Base-by-base conservation (phyloP, 257 asterid species). In the Avicennia marina region DNA sequence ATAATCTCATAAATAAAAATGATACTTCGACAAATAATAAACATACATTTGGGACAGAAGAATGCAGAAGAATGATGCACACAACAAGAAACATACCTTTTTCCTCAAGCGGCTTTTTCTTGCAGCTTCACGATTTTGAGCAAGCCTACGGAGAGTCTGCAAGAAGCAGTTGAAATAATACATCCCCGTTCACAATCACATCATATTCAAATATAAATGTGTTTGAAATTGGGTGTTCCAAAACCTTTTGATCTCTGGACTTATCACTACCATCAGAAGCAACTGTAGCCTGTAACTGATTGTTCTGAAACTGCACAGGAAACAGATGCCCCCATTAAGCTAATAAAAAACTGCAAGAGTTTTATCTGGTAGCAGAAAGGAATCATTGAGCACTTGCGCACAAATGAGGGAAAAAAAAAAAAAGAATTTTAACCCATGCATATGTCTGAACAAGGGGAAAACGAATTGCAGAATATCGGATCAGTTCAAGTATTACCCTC, bases 101-200 rank as follows among this genome's bases (percentile, higher is more conserved):
- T 91, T 91, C 58, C 95, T 75, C 68, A 85, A 73, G 63, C 98
- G 95, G 69, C 98, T 91, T 77, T 86, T 91, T 53, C 98, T 75
- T 39, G 98, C 98, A 45, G 98, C 98, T 81, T 91, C 98, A 39
- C 98, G 97, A 71, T 91, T 91, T 81, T 91, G 98, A 63, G 98
- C 98, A 53, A 91, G 95, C 78, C 98, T 78, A 34, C 98, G 96
- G 45, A 88, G 90, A 58, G 95, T 55, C 74, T 79, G 71, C 64
- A 64, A 46, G 57, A 18, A 56, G 64, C 16, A 4, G 58, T 17
- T 43, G 42, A 72, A 24, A 36, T 77, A 43, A 72, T 11, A 58
- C 10, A 42, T 56, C 59, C 27, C 46, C 11, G 41, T 36, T 11
- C 41, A 36, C 9, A 36, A 36, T 36, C 34, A 29, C 34, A 60